Evolutionary conservation across 2,329 filamentous ascomycete genomes (phyloP), one percentile per base, ranked within the genome.

Genomic region (Pseudopyricularia cyperi): DNA sequence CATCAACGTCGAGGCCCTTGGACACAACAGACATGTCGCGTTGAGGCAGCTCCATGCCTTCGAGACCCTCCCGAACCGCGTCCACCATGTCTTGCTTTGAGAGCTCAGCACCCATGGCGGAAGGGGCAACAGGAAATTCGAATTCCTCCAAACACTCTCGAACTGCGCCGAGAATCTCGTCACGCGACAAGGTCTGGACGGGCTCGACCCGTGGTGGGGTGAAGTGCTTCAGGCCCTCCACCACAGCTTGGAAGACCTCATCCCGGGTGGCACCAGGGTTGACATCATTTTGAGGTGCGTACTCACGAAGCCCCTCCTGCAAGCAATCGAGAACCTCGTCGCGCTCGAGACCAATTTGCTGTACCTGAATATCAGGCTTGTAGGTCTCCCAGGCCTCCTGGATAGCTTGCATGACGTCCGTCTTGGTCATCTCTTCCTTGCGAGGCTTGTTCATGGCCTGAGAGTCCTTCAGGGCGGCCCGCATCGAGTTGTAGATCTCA

Each of bases 361-460:
- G 85, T 4, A 95, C 76, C 59, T 95, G 85, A 50, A 95, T 89
- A 60, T 96, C 89, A 1, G 91, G 91, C 67, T 95, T 95, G 68
- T 95, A 95, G 52, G 83, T 87, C 63, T 96, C 91, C 81, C 89
- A 95, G 1, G 90, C 91, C 59, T 95, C 89, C 58, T 83, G 83
- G 14, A 97, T 86, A 3, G 90, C 89, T 28, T 86, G 78, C 2
- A 97, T 77, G 34, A 97, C 87, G 54, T 94, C 88, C 48, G 95
- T 88, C 57, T 86, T 80, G 59, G 82, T 83, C 47, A 88, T 68
- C n/a, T 71, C 68, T 9, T 68, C 69, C 35, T 68, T 71, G 47
- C 66, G 69, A 50, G 72, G 65, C 14, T 32, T 32, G 57, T 74
- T 67, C 30, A 65, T 67, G 3, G 72, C 70, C 52, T 80, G 73